Conservation (phyloP, 2,329 filamentous ascomycete genomes). For the Pseudogymnoascus sp. region DNA sequence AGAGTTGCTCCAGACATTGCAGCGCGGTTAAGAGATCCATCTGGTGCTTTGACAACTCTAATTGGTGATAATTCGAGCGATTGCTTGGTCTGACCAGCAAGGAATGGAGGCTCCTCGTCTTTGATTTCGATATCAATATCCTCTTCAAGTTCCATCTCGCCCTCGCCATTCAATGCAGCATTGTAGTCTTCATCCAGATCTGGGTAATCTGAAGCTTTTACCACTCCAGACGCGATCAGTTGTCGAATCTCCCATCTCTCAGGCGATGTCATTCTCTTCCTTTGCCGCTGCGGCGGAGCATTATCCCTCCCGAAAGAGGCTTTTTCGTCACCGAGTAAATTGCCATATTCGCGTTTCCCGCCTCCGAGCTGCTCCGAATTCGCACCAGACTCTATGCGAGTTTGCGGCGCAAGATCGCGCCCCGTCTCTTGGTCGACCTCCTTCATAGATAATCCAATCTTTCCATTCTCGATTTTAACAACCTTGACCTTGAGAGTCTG, state of each 20-base stretch:
- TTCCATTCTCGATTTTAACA: slow-evolving; percentile 69
- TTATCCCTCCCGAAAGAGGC: slow-evolving; percentile 56
- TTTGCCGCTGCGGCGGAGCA: slow-evolving; percentile 44
- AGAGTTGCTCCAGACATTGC: slow-evolving; percentile 87
- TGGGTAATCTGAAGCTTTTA: slow-evolving; percentile 87
- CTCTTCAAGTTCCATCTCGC: slow-evolving; percentile 84
- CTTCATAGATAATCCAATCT: slow-evolving; percentile 91
- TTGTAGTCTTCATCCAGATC: slow-evolving; percentile 93
- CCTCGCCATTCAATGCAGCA: slow-evolving; percentile 75
- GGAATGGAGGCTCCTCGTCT: slow-evolving; percentile 92
- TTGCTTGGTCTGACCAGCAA: slow-evolving; percentile 93
- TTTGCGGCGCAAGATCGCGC: slow-evolving; percentile 70
- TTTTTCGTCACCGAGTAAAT: slow-evolving; percentile 40
- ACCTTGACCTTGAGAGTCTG: slow-evolving; percentile 92
- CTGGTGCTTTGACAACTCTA: slow-evolving; percentile 90
- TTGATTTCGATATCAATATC: slow-evolving; percentile 95
- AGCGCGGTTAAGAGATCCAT: slow-evolving; percentile 94
- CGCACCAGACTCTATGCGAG: slow-evolving; percentile 75
- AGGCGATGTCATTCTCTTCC: slow-evolving; percentile 92
- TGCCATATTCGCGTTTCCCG: slow-evolving; percentile 46
- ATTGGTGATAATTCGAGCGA: slow-evolving; percentile 93
- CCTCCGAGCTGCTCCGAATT: slow-evolving; percentile 78
- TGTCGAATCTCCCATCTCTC: slow-evolving; percentile 98
- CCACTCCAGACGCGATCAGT: slow-evolving; percentile 87
- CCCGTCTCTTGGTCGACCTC: slow-evolving; percentile 90